Base-by-base conservation (phyloP, 805 yeast species). In the Clavispora phyllophila region DNA sequence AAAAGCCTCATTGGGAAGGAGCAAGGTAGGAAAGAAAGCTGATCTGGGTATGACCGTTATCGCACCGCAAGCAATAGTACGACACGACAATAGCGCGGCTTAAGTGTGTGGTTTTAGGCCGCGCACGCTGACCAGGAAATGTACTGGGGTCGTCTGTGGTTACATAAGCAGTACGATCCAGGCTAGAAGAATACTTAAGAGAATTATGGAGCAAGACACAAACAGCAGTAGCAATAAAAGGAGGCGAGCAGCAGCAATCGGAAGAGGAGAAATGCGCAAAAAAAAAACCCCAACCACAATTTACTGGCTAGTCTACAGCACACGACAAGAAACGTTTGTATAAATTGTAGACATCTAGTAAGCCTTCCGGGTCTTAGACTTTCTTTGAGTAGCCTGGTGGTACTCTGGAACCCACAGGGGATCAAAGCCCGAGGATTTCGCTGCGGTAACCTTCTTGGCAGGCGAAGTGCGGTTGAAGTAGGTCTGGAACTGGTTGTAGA, bases 1-100 rank as follows among this genome's bases (percentile, higher is more conserved):
- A 71, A 80, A 10, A 86, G 72, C 59, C 67, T 75, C 89, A 86
- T 85, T 10, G 26, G 26, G 17, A 12, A 10, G 14, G 2, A 14
- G 35, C 5, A 17, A 12, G 18, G 10, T 19, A 26, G 14, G 19
- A 14, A 24, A 9, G 6, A n/a, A 4, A 20, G 10, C 33, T 29
- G 13, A 27, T n/a, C 13, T 14, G 6, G 17, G 17, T 14, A 27
- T 14, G 9, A 8, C 20, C 33, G 33, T 29, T 29, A 29, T 29
- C 31, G 31, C 31, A 9, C 31, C 15, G 31, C 17, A 27, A 27
- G 17, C 31, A 27, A 7, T 22, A 5, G 31, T 25, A 12, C 9
- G 27, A 22, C 26, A 23, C n/a, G n/a, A n/a, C n/a, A n/a, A n/a
- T n/a, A n/a, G n/a, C n/a, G n/a, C n/a, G n/a, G 23, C 8, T 8